These are phyloP conservation scores for Maudiozyma humilis DNA, from an alignment of 1,139 yeast species.

Conservation along the genomic window DNA sequence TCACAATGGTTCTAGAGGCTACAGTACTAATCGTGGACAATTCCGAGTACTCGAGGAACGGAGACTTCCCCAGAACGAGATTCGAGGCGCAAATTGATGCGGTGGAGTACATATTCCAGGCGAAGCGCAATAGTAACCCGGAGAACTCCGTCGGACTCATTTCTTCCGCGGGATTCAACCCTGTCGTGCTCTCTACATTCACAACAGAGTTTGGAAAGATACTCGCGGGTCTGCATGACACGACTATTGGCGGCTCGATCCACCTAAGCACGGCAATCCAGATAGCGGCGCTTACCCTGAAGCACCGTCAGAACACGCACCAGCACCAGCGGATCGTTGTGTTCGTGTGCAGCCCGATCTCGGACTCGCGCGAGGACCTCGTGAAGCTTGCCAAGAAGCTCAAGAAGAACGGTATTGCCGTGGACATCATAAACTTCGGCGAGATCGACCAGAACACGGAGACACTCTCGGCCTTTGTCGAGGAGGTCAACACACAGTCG, in stretches of 20 bases:
- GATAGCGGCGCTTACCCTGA: slow-evolving; percentile 93
- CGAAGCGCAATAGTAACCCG: slow-evolving; percentile 81
- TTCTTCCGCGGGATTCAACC: slow-evolving; percentile 80
- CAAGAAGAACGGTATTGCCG: slow-evolving; percentile 87
- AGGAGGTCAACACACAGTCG: slow-evolving; percentile 56
- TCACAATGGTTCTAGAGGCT: slow-evolving; percentile 82
- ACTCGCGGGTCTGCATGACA: slow-evolving; percentile 78
- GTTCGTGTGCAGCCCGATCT: slow-evolving; percentile 83
- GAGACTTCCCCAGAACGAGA: slow-evolving; percentile 83
- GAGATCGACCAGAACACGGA: slow-evolving; percentile 73
- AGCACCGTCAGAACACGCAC: slow-evolving; percentile 89
- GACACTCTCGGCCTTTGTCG: slow-evolving; percentile 71
- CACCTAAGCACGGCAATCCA: slow-evolving; percentile 82
- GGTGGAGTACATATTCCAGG: slow-evolving; percentile 80
- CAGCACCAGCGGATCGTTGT: slow-evolving; percentile 86
- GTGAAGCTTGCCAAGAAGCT: slow-evolving; percentile 83
- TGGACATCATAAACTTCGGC: slow-evolving; percentile 88
- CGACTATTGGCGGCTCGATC: slow-evolving; percentile 59
- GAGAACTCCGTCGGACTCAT: slow-evolving; percentile 89
- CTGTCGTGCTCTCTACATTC: slow-evolving; percentile 78
- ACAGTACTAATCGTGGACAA: slow-evolving; percentile 92
- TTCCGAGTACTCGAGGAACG: slow-evolving; percentile 93
- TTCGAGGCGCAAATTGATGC: slow-evolving; percentile 91
- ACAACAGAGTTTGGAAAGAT: slow-evolving; percentile 85
- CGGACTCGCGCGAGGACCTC: slow-evolving; percentile 52